These are phyloP conservation scores for Nicotiana knightiana DNA, from an alignment of 257 asterid species.

Conservation along the genomic window DNA sequence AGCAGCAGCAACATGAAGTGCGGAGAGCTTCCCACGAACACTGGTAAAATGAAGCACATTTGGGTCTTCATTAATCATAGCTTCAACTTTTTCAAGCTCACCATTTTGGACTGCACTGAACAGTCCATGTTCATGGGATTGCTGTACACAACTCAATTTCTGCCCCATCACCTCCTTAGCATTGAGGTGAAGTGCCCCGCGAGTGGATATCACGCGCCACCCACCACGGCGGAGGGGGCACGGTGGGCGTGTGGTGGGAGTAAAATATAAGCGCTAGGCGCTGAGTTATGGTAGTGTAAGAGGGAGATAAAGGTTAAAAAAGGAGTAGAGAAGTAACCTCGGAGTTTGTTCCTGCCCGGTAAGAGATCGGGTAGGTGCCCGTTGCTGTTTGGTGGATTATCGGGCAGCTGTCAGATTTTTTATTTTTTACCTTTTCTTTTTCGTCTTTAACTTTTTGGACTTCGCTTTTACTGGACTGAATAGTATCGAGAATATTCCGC, in stretches of 20 bases:
- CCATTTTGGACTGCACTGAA: slow-evolving; percentile 67
- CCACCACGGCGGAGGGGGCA: slow-evolving; percentile 47
- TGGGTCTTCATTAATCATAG: slow-evolving; percentile 51
- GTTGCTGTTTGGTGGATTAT: slow-evolving; percentile 14
- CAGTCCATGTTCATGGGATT: slow-evolving; percentile 33
- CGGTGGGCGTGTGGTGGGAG: slow-evolving; percentile 18
- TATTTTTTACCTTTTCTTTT: background rate
- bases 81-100: slow-evolving; percentile 46
- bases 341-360: slow-evolving; percentile 51
- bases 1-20: slow-evolving; percentile 69
- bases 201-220: slow-evolving; percentile 41
- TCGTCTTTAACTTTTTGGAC: background rate
- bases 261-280: background rate
- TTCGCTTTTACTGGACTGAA: background rate
- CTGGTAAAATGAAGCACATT: slow-evolving; percentile 33
- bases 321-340: slow-evolving; percentile 20
- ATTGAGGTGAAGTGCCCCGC: slow-evolving; percentile 5
- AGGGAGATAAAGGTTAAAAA: slow-evolving; percentile 13
- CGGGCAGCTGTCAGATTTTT: slow-evolving; percentile 30
- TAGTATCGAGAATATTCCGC: background rate
- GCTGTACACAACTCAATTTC: slow-evolving; percentile 52
- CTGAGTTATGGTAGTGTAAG: slow-evolving; percentile 21
- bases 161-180: slow-evolving; percentile 52
- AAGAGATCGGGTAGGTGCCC: slow-evolving; percentile 34
- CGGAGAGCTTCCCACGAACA: slow-evolving; percentile 40